These are phyloP conservation scores for Protostelium mycophagum DNA, from an alignment of 78 protist species.

Conservation along the genomic window DNA sequence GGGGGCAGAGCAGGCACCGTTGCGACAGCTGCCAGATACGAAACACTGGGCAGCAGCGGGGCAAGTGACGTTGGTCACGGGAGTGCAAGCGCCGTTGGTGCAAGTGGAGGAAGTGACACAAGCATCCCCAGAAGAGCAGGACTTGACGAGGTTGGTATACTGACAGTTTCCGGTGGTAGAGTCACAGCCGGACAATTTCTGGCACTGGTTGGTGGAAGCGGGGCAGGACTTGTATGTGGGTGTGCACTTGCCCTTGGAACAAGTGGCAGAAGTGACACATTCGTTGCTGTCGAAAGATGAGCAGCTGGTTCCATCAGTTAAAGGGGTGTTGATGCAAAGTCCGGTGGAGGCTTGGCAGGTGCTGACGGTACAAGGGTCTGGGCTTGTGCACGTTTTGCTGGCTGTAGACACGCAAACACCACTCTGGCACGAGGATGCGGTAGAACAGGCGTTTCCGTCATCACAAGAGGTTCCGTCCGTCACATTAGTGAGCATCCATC, in stretches of 20 bases:
- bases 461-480: conserved; percentile 14
- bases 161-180: too few species aligned
- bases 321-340: background rate
- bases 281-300: background rate
- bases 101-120: conserved; percentile 3
- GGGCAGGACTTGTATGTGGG: background rate
- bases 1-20: too few species aligned
- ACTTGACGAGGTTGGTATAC: too few species aligned
- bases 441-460: conserved; percentile 16
- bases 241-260: background rate
- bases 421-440: background rate
- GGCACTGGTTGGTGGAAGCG: background rate
- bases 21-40: background rate
- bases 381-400: background rate
- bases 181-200: too few species aligned
- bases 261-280: background rate
- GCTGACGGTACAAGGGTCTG: background rate
- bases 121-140: too few species aligned
- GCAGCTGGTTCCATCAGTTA: background rate
- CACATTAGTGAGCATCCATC: too few species aligned
- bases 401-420: background rate
- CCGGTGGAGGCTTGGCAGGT: background rate
- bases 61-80: too few species aligned
- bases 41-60: background rate
- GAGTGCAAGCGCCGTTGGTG: conserved; percentile 2